Percentiles rank a stretch among this genome's conserved stretches.
phyloP scores from a whole-genome alignment of 2,329 filamentous ascomycete genomes.

The Ophiostoma ips region DNA sequence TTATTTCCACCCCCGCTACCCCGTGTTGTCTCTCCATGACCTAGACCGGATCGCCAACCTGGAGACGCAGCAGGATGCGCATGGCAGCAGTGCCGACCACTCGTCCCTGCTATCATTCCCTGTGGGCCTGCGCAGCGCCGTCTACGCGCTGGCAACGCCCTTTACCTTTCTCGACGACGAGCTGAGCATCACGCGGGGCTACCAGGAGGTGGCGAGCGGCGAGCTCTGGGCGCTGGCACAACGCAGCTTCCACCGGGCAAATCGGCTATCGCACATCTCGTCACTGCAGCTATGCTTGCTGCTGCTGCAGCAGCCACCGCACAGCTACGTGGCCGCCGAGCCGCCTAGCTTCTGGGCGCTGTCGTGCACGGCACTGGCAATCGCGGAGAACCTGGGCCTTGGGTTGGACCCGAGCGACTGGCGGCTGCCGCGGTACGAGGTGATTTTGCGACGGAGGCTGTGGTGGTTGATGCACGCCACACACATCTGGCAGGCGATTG shows the following conservation, averaged over 20 bases:
- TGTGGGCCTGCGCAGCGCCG: constrained; percentile 14
- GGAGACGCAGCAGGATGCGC: too few relatives aligned
- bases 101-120: constrained; percentile 5
- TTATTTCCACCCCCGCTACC: not conserved
- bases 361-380: constrained; percentile 15
- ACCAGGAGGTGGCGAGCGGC: constrained; percentile 15
- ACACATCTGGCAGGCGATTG: constrained; percentile 16
- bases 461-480: constrained; percentile 17
- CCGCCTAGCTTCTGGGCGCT: constrained; percentile 15
- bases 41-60: not conserved
- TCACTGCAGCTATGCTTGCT: constrained; percentile 16
- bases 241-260: constrained; percentile 15
- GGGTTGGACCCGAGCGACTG: constrained; percentile 14
- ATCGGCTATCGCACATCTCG: constrained; percentile 13
- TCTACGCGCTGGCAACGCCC: constrained; percentile 16
- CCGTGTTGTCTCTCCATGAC: not conserved
- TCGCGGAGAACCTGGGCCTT: constrained; percentile 16
- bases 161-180: constrained; percentile 18
- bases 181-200: constrained; percentile 16
- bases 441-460: constrained; percentile 15
- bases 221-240: constrained; percentile 17
- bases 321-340: constrained; percentile 15
- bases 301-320: constrained; percentile 15
- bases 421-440: constrained; percentile 15
- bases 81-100: not conserved